These are phyloP conservation scores for Neurospora sublineolata DNA, from an alignment of 495 filamentous ascomycete species.

Conservation along the genomic window DNA sequence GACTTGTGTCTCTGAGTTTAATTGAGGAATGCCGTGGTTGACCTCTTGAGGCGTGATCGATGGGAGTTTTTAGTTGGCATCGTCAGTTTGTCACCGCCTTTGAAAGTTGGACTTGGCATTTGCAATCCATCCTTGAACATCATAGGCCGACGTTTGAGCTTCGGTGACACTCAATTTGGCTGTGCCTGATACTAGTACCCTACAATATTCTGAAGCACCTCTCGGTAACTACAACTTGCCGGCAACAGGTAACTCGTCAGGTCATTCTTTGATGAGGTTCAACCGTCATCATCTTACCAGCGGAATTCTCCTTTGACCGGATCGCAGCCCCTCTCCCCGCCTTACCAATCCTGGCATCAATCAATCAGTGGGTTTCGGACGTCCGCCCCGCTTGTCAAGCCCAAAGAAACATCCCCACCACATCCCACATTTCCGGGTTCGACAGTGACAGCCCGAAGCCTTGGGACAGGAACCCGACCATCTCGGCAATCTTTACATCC, in stretches of 20 bases:
- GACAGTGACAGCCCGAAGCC: not conserved
- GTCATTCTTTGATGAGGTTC: not conserved
- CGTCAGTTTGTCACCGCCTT: not conserved
- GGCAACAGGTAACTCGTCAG: not conserved
- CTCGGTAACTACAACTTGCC: not conserved
- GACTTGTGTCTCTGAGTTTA: not conserved
- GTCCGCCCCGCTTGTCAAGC: not conserved
- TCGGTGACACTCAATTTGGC: not conserved
- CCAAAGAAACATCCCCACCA: not conserved
- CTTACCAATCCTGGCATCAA: not conserved
- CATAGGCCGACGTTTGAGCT: not conserved
- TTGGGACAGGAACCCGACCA: conserved; percentile 5
- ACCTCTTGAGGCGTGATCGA: not conserved
- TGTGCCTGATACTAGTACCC: not conserved
- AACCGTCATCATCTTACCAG: not conserved
- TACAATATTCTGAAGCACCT: not conserved
- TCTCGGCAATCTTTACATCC: conserved; percentile 14
- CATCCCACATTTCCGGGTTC: not conserved
- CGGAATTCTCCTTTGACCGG: not conserved
- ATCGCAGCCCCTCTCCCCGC: not conserved
- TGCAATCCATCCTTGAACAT: not conserved
- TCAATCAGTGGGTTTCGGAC: not conserved
- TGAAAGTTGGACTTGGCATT: not conserved
- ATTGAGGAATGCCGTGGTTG: not conserved
- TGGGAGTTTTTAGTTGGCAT: not conserved